Base-by-base conservation (phyloP, 83 land plant species). In the Thuja plicata region DNA sequence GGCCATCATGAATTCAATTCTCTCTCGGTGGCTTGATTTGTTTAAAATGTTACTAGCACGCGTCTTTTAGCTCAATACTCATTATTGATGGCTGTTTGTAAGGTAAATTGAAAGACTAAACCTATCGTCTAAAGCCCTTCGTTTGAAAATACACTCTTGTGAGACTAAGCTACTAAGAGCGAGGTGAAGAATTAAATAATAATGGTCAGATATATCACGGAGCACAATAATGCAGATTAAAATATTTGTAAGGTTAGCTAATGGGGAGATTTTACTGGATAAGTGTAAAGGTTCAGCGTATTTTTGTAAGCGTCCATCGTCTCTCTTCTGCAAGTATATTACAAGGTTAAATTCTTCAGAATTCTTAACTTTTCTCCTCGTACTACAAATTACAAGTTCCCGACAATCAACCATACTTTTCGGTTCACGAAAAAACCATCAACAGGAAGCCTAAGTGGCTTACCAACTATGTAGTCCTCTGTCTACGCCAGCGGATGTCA, bases 401-500 rank as follows among this genome's bases (percentile, higher is more conserved):
- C 74, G 27, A 27, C 7, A 70, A 8, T n/a, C 27, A 70, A 70
- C 32, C n/a, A 70, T 24, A n/a, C 74, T 24, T 24, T 24, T 1
- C 5, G 30, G 74, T 27, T n/a, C 9, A 24, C 10, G 8, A 8
- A 21, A 66, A n/a, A 5, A 70, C 6, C 1, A 74, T n/a, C n/a
- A 74, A 30, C 12, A 30, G 2, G 35, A 1, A 45, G 50, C 52
- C 27, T 52, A 84, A 30, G 52, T 46, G 8, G 57, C 60, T 71
- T 41, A 92, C 96, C 90, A 88, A 40, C 88, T 86, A 52, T 91
- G 30, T 16, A 77, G 78, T 24, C 37, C 74, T 11, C 81, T 73
- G 82, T 90, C 92, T 3, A 91, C 15, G 32, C 93, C 96, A 43
- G 89, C 87, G 41, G 76, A 66, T 34, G 76, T 91, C 88, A 94